Evolutionary conservation across 1,139 yeast species (phyloP).

Genomic region (Kurtzmaniella quercitrusa): DNA sequence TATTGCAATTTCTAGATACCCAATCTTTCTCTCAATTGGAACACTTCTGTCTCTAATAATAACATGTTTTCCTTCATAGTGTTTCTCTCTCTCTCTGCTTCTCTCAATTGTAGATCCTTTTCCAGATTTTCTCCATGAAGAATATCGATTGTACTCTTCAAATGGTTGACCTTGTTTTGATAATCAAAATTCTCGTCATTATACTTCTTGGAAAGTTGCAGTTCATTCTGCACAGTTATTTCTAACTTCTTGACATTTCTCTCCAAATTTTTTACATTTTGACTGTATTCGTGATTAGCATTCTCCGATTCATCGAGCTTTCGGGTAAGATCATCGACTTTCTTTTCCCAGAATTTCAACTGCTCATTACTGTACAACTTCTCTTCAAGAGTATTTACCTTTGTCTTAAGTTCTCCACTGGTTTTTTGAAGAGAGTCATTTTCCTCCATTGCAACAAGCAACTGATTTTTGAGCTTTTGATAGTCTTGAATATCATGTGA

Average conservation of each 20-base stretch:
- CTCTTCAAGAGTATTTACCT: conserved; percentile 34
- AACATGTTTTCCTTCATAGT: conserved; percentile 53
- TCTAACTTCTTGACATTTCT: conserved; percentile 34
- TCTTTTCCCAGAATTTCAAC: conserved; percentile 42
- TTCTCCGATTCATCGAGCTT: conserved; percentile 29
- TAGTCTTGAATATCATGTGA: conserved; percentile 33
- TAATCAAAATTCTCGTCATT: conserved; percentile 47
- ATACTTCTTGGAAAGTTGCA: conserved; percentile 36
- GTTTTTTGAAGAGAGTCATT: conserved; percentile 38
- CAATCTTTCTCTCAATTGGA: conserved; percentile 51
- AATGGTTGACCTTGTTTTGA: conserved; percentile 39
- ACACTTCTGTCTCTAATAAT: conserved; percentile 60
- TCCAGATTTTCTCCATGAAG: conserved; percentile 38
- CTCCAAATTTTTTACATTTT: conserved; percentile 28
- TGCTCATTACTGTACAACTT: conserved; percentile 45
- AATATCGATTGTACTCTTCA: conserved; percentile 31
- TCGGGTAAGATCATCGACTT: conserved; percentile 26
- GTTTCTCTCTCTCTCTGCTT: conserved; percentile 33
- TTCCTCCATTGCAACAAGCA: conserved; percentile 38
- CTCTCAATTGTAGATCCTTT: conserved; percentile 34
- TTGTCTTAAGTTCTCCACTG: conserved; percentile 31
- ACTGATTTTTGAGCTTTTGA: conserved; percentile 34
- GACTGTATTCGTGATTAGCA: conserved; percentile 30
- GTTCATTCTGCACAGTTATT: conserved; percentile 34
- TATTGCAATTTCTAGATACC: conserved; percentile 11